These are phyloP conservation scores for Elsinoe fawcettii DNA, from an alignment of 2,329 filamentous ascomycete genomes.

Conservation along the genomic window DNA sequence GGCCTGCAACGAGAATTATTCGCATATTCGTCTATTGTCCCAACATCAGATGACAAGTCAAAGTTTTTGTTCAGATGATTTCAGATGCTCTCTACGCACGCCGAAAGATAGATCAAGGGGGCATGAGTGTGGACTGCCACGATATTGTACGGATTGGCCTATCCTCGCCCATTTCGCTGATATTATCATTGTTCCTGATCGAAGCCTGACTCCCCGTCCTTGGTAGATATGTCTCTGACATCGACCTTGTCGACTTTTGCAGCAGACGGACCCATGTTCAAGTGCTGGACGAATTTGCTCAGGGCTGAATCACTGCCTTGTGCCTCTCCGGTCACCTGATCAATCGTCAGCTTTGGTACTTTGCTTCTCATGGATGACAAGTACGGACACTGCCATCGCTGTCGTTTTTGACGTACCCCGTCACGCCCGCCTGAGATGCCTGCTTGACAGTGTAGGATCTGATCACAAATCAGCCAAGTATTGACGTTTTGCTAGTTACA, in stretches of 20 bases:
- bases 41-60: conserved; percentile 2
- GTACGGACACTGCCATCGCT: conserved; percentile 36
- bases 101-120: too few species aligned
- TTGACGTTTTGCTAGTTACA: neutral
- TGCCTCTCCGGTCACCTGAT: conserved; percentile 78
- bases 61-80: neutral
- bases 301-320: conserved; percentile 64
- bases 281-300: conserved; percentile 61
- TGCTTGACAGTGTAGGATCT: conserved; percentile 38
- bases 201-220: conserved; percentile 63
- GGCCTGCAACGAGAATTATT: neutral
- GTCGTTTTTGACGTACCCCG: conserved; percentile 41
- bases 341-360: neutral
- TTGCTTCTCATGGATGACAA: neutral
- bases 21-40: neutral
- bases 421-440: conserved; percentile 37
- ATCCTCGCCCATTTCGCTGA: neutral
- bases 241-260: conserved; percentile 70
- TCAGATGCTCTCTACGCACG: neutral
- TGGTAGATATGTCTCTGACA: conserved; percentile 55
- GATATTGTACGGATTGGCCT: too few species aligned
- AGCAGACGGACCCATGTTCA: conserved; percentile 65
- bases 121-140: too few species aligned
- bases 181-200: conserved; percentile 22
- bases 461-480: neutral